Evolutionary conservation across 768 basidiomycete species (phyloP), one percentile per base, ranked within the genome.

Genomic region (Russula compacta): DNA sequence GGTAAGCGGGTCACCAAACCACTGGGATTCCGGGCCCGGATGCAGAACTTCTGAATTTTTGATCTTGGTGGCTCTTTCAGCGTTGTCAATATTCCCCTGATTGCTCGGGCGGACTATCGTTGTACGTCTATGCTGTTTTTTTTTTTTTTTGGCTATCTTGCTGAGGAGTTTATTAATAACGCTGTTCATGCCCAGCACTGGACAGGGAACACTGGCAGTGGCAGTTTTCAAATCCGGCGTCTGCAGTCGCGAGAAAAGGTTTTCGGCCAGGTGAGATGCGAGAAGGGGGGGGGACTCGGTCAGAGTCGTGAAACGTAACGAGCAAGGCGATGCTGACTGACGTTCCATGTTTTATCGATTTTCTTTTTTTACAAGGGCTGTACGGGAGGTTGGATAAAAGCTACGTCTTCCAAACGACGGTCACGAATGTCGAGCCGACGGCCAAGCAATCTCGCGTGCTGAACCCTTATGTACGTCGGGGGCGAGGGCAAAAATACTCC

Each of bases 391-490:
- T 90, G 14, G 79, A 85, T 61, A 70, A 72, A 53, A 69, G 81
- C 21, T 67, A 68, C 8, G 82, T 78, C 67, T 92, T 92, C 67
- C 80, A 79, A 43, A 90, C 89, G 0, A 90, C 84, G 0, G 85
- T 89, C 14, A 89, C 87, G 0, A 90, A 92, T 60, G 78, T 92
- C 43, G 83, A 84, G 53, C 88, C 89, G 0, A 89, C 82, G 1
- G 89, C 87, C 4, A 92, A 90, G 69, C 89, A 91, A 66, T 79
- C 80, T 62, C 77, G 76, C 43, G 84, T 91, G 14, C 73, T 92
- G 10, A 79, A 89, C 67, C 86, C 88, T 8, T 77, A 76, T 56
- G 86, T 87, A 71, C 56, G 81, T 52, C n/a, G 14, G 24, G 14
- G 24, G 6, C 42, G 42, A 29, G 24, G 24, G 24, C 24, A 29